Base-by-base conservation (phyloP, 2,329 filamentous ascomycete genomes). In the Aureobasidium sp. region DNA sequence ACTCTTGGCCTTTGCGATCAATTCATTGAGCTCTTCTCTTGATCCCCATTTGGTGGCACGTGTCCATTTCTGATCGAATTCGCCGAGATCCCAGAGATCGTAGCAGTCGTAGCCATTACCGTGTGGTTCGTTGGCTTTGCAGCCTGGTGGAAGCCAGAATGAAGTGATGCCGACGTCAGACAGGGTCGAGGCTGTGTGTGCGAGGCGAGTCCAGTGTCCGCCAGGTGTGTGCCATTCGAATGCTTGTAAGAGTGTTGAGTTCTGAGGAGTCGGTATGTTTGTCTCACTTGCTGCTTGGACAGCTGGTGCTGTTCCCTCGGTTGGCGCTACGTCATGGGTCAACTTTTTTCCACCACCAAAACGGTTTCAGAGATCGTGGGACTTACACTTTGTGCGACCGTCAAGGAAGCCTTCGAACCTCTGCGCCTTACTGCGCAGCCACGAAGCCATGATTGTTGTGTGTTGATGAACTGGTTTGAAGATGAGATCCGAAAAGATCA, bases 191-290 rank as follows among this genome's bases (percentile, higher is more conserved):
- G 72, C 62, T 25, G 69, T 50, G 9, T 67, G 63, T 21, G 61
- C 59, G 2, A 74, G 63, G 25, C 68, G 66, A 10, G 64, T 63
- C 65, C 69, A 74, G 64, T 73, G 71, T 1, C 67, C 78, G 74
- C 58, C 79, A 2, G 85, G 84, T 4, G 84, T 79, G 69, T 90
- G 85, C 87, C 87, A 90, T 75, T 90, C 87, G 69, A 89, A 90
- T 13, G 79, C 83, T 72, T 90, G 86, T 66, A 90, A 80, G 74
- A 90, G 82, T 57, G 83, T 81, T 29, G 57, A 48, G 64, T 74
- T 74, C 47, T 68, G 65, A 1, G 70, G 65, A 13, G 69, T 71
- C 5, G 64, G 63, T 41, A 21, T 87, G 39, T 34, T n/a, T 9
- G 36, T 34, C 5, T 42, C 36, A 4, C 25, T 27, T 29, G 42